Evolutionary conservation across 1,284 basidiomycete genomes (phyloP).

Genomic region (Microbotryum silenes-acaulis): DNA sequence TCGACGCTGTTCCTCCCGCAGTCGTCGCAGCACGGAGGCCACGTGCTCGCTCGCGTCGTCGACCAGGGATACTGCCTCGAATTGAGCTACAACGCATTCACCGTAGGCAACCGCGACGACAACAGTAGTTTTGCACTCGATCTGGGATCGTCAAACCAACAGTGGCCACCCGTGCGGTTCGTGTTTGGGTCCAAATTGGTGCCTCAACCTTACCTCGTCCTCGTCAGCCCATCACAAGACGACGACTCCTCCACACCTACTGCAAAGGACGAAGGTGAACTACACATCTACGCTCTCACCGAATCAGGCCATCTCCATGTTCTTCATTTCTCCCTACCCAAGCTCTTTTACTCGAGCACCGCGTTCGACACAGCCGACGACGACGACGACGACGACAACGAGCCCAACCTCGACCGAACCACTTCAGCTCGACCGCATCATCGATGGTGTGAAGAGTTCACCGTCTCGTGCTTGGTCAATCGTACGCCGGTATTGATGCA

Average conservation of each 20-base stretch:
- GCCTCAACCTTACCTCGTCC: slow-evolving; percentile 9
- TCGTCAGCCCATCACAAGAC: not conserved
- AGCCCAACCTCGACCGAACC: not conserved
- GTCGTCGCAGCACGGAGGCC: not conserved
- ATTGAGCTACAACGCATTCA: slow-evolving; percentile 16
- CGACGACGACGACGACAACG: not conserved
- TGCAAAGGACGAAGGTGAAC: slow-evolving; percentile 9
- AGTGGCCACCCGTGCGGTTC: slow-evolving; percentile 20
- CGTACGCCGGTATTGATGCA: slow-evolving; percentile 16
- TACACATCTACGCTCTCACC: slow-evolving; percentile 66
- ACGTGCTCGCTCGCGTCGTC: slow-evolving; percentile 17
- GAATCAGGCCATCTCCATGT: slow-evolving; percentile 65
- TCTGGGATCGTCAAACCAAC: not conserved
- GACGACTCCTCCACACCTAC: too few relatives aligned
- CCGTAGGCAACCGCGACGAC: not conserved
- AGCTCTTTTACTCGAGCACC: slow-evolving; percentile 25
- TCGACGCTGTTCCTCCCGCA: slow-evolving; percentile 13
- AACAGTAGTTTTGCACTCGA: not conserved
- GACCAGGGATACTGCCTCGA: slow-evolving; percentile 27
- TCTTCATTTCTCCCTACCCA: slow-evolving; percentile 54
- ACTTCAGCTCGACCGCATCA: too few relatives aligned
- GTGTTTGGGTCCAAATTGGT: slow-evolving; percentile 20
- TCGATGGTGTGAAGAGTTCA: slow-evolving; percentile 24
- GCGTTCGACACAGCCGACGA: not conserved
- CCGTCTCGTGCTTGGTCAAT: slow-evolving; percentile 7